Conservation (phyloP, 2,329 filamentous ascomycete genomes). For the Aspergillus costaricaensis region DNA sequence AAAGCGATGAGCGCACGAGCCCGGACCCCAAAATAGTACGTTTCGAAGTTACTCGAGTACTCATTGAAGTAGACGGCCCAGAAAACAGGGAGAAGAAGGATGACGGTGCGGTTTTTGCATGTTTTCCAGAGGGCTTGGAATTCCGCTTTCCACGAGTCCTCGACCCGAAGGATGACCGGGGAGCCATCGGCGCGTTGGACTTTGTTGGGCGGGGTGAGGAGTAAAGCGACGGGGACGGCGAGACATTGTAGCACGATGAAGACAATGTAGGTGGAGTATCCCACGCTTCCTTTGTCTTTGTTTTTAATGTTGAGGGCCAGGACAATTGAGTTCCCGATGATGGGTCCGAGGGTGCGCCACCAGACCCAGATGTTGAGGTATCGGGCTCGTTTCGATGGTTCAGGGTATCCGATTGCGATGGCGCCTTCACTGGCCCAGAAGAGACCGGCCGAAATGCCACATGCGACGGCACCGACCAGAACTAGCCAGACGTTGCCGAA, state of each 20-base stretch:
- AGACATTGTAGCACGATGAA: conserved; percentile 46
- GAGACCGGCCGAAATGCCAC: conserved; percentile 52
- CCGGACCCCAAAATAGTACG: conserved; percentile 51
- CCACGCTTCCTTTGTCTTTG: neutral
- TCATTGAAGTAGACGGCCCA: conserved; percentile 51
- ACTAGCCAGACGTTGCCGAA: conserved; percentile 56
- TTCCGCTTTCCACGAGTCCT: conserved; percentile 45
- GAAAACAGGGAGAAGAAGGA: conserved; percentile 47
- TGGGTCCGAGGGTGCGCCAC: conserved; percentile 54
- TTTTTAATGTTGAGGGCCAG: conserved; percentile 45
- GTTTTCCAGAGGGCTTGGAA: conserved; percentile 40
- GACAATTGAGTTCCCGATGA: conserved; percentile 51
- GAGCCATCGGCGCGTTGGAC: conserved; percentile 47
- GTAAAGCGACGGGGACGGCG: conserved; percentile 40
- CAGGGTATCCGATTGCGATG: conserved; percentile 52
- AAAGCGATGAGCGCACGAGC: conserved; percentile 53
- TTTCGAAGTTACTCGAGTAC: conserved; percentile 51
- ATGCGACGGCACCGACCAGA: conserved; percentile 51
- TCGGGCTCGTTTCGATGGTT: conserved; percentile 49
- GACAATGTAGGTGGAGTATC: conserved; percentile 43
- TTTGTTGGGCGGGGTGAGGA: conserved; percentile 44
- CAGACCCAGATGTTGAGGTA: conserved; percentile 54
- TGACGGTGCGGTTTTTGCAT: conserved; percentile 17
- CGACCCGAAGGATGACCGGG: conserved; percentile 39
- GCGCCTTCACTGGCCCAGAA: conserved; percentile 57